Conservation (phyloP, 2,329 filamentous ascomycete species). For the Phialocephala subalpina region DNA sequence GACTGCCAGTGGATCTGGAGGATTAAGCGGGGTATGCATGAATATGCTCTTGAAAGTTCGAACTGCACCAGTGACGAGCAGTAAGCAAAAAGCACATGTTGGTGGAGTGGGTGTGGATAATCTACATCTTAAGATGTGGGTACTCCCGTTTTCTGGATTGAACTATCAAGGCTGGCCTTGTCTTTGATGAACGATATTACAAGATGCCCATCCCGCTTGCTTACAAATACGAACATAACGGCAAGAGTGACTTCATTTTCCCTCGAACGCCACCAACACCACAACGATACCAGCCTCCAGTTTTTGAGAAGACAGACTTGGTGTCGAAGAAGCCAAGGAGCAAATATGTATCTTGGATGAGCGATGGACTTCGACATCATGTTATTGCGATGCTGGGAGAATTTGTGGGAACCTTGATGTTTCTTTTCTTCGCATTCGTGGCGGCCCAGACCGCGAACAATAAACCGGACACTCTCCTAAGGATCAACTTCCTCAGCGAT, state of each 20-base stretch:
- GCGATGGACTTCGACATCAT: constrained; percentile 26
- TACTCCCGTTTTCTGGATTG: neutral
- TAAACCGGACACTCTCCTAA: constrained; percentile 17
- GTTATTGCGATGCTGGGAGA: constrained; percentile 54
- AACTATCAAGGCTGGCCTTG: constrained; percentile 10
- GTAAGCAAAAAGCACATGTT: neutral
- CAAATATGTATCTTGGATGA: constrained; percentile 1
- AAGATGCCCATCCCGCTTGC: constrained; percentile 6
- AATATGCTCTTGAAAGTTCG: neutral
- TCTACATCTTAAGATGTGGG: constrained; percentile 10
- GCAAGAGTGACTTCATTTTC: neutral
- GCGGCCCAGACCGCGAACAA: constrained; percentile 31
- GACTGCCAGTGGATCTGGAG: neutral
- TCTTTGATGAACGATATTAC: neutral
- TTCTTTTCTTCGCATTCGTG: constrained; percentile 39
- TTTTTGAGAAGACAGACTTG: neutral
- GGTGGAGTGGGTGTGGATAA: neutral
- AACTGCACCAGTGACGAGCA: neutral
- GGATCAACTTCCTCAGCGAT: constrained; percentile 34
- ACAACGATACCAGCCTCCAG: neutral
- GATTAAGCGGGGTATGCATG: neutral
- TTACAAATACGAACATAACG: neutral
- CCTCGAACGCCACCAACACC: constrained; percentile 4
- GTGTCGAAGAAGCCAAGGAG: neutral
- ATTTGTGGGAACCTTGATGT: constrained; percentile 56